Base-by-base conservation (phyloP, 2,329 filamentous ascomycete genomes). In the Aureobasidium mangrovei region DNA sequence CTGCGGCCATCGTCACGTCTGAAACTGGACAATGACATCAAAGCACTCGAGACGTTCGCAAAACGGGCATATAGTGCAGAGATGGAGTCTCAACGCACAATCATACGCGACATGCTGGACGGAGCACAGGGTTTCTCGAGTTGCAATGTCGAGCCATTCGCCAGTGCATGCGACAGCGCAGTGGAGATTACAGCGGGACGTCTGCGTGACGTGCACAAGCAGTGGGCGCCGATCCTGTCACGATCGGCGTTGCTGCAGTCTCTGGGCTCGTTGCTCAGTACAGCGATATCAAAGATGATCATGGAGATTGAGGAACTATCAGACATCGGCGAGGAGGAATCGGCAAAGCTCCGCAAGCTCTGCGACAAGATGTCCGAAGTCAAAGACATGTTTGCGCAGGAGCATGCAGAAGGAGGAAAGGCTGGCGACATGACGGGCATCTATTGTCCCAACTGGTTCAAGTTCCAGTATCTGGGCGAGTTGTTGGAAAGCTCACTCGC, bases 281-380 rank as follows among this genome's bases (percentile, higher is more conserved):
- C 79, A 1, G 73, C 80, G 3, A 75, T 80, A 24, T 72, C 72
- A 39, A 83, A 83, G 62, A 76, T 84, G 48, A 79, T 83, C 56
- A 70, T 77, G 42, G 81, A 84, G 41, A 74, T 85, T 18, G 76
- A 82, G 63, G 82, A 85, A 56, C 72, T 84, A 62, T 72, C 77
- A 29, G 81, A 84, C 61, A 85, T 85, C 57, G 79, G 79, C 7
- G 82, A 83, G 56, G 74, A 79, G 31, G 80, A 85, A 61, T 82
- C 78, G 1, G 76, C 77, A 60, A 75, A 77, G 58, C 70, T 85
- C n/a, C 76, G 79, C 28, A 64, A 65, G 4, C 80, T 82, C 60
- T 82, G 78, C 66, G 77, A 77, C 49, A 73, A 74, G 41, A 68
- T 84, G 6, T 74, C 77, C 8, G 70, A 72, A n/a, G 67, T 83